Evolutionary conservation across 2,329 filamentous ascomycete species (phyloP), one percentile per base, ranked within the genome.

Genomic region (Trichoderma oligosporum): DNA sequence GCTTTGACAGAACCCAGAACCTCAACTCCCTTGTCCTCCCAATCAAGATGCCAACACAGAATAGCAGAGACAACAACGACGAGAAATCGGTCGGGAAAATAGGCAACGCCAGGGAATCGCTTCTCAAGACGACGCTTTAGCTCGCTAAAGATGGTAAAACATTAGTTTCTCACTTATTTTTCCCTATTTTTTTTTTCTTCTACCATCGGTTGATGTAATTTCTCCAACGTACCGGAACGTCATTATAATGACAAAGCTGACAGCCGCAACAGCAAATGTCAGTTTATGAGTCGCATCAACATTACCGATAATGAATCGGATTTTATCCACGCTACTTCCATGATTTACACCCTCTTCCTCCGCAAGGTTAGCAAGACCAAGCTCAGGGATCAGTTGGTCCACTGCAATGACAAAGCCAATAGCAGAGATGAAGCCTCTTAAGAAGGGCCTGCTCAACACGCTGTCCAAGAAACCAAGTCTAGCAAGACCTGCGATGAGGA

Each of bases 351-450:
- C 80, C 2, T 71, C 68, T 14, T 86, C 74, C 52, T 83, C 84
- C 0, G 91, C 89, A 16, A 84, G 73, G 1, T 79, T 75, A 35
- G 79, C 80, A 20, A 99, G 79, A 0, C 94, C 94, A 65, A 96
- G 81, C 71, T 97, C 91, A 0, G 93, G 92, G 53, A 97, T 89
- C 42, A 96, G 76, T 73, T 99, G 94, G 70, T 97, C 94, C 33
- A 97, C 90, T 36, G 95, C 85, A 68, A 99, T 97, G 62, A 97
- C 92, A 56, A 97, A 89, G 47, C 94, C 94, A 69, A 99, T 95
- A 49, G 94, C 94, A 57, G 90, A 96, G 73, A 99, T 97, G 74
- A 99, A 99, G 1, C 94, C 94, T 59, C 94, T 82, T 56, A 97
- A 74, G 66, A 99, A 97, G 1, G 94, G 94, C 31, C 91, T 82